phyloP scores from a whole-genome alignment of 2,329 filamentous ascomycete genomes.

The Trichoderma aggressivum region DNA sequence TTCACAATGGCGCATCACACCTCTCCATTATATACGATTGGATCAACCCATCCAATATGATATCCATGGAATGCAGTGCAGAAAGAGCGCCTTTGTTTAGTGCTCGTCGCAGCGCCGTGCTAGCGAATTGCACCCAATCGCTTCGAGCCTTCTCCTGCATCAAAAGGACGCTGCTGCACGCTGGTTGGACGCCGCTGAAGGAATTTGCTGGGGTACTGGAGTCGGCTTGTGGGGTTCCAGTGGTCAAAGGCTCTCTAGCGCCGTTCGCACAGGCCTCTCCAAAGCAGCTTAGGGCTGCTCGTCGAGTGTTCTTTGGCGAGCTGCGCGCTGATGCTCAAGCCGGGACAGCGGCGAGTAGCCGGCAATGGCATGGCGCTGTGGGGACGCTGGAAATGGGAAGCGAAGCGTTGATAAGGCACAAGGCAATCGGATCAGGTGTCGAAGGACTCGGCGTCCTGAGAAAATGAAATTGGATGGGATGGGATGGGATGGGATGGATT shows the following conservation, averaged over 20 bases:
- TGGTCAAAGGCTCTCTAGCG: background rate
- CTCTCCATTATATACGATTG: background rate
- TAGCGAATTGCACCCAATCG: background rate
- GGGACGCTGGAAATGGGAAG: background rate
- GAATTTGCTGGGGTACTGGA: constrained; percentile 9
- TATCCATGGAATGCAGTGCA: background rate
- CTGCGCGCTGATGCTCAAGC: constrained; percentile 15
- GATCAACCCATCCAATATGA: background rate
- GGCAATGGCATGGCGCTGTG: constrained; percentile 12
- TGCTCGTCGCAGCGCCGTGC: background rate
- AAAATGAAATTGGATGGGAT: too few species aligned
- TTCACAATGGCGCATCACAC: background rate
- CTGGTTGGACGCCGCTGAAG: constrained; percentile 6
- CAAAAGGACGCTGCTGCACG: background rate
- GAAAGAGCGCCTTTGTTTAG: background rate
- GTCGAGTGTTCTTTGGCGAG: background rate
- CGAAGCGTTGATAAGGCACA: constrained; percentile 9
- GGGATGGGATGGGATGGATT: too few species aligned
- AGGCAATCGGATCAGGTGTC: constrained; percentile 13
- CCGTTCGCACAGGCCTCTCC: background rate
- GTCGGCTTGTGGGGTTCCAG: background rate
- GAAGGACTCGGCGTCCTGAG: background rate
- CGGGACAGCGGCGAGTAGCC: constrained; percentile 11
- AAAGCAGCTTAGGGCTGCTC: background rate
- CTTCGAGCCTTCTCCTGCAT: background rate